Conservation (phyloP, 345 rosid genomes). For the Rhodomyrtus tomentosa region DNA sequence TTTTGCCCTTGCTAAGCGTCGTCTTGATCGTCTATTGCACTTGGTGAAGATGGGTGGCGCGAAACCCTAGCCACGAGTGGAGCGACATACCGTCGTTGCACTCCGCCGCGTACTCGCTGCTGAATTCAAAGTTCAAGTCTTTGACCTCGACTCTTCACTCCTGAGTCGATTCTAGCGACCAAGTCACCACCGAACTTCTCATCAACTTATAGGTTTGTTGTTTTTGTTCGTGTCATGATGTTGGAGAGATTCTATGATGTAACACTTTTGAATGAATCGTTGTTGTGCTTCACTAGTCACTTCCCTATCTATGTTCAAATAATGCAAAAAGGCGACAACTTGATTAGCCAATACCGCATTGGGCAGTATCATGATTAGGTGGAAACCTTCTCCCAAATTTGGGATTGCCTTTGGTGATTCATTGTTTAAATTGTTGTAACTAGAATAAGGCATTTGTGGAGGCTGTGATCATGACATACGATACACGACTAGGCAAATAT, state of each 20-base stretch:
- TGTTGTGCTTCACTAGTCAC: not conserved
- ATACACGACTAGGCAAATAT: constrained; percentile 74
- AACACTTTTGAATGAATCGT: not conserved
- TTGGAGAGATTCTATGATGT: not conserved
- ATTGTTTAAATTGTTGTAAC: not conserved
- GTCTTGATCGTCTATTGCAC: not conserved
- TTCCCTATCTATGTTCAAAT: not conserved
- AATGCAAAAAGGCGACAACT: not conserved
- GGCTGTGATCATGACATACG: constrained; percentile 92
- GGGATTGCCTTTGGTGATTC: not conserved
- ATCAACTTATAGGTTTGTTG: constrained; percentile 60
- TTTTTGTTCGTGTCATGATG: not conserved
- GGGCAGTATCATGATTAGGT: not conserved
- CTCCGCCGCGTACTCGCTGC: constrained; percentile 52
- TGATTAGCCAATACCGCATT: not conserved
- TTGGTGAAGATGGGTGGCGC: constrained; percentile 35
- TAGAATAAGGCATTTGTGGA: constrained; percentile 85
- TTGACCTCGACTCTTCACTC: constrained; percentile 72
- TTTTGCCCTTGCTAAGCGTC: not conserved
- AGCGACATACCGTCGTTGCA: constrained; percentile 63
- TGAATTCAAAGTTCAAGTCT: constrained; percentile 71
- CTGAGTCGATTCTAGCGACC: constrained; percentile 54
- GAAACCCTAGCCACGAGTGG: constrained; percentile 75
- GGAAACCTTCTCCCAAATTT: not conserved
- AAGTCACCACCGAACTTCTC: constrained; percentile 78